Percentiles rank a stretch among this genome's conserved stretches.
Conservation (phyloP, 192 early-diverging fungal genomes). For the Blastocladiella britannica region DNA sequence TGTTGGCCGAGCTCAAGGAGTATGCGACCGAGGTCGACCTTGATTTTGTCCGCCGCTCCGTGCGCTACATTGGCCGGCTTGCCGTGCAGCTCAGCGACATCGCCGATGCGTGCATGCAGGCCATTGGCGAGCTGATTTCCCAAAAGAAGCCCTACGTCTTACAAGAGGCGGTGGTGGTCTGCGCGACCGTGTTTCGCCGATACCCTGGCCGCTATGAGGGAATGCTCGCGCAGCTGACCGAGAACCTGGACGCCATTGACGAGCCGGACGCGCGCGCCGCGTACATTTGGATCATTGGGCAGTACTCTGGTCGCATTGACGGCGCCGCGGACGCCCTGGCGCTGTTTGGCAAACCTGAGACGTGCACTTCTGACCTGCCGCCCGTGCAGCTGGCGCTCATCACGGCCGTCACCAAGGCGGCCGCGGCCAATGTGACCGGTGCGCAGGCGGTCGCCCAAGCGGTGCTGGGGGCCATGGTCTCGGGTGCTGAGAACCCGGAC, state of each 20-base stretch:
- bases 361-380: constrained; percentile 72
- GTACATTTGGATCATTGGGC: constrained; percentile 99
- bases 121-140: constrained; percentile 72
- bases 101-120: constrained; percentile 69
- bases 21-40: constrained; percentile 94
- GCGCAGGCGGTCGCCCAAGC: constrained; percentile 86
- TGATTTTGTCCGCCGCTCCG: constrained; percentile 93
- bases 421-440: constrained; percentile 73
- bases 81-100: constrained; percentile 84
- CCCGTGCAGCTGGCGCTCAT: constrained; percentile 82
- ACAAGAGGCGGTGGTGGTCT: constrained; percentile 93
- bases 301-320: constrained; percentile 93
- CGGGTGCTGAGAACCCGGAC: constrained; percentile 90
- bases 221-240: constrained; percentile 77
- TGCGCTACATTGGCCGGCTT: constrained; percentile 85
- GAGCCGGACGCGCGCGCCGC: constrained; percentile 93
- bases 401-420: constrained; percentile 89
- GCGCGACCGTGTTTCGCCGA: constrained; percentile 95
- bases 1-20: constrained; percentile 80
- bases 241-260: constrained; percentile 88
- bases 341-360: constrained; percentile 68
- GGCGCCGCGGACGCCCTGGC: constrained; percentile 80
- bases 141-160: constrained; percentile 98
- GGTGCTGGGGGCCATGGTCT: constrained; percentile 83
- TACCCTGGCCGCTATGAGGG: constrained; percentile 94